These are phyloP conservation scores for Ceratocystis colombiana DNA, from an alignment of 2,329 filamentous ascomycete genomes.

Conservation along the genomic window DNA sequence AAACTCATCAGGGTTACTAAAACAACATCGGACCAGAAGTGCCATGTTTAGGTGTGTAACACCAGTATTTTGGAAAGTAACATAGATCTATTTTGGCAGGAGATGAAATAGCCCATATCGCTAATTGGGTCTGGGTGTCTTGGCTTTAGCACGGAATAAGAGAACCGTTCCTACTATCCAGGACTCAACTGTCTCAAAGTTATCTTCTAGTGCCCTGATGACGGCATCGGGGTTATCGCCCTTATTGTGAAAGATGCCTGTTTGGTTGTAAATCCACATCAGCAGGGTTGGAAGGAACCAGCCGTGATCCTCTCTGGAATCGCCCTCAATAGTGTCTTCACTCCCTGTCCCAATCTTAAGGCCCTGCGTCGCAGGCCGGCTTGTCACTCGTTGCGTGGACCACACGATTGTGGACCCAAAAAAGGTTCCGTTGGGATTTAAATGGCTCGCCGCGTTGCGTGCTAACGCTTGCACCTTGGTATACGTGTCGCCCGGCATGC, in stretches of 20 bases:
- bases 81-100: neutral
- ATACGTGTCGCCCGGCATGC: constrained; percentile 22
- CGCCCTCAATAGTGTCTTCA: constrained; percentile 6
- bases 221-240: constrained; percentile 33
- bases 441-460: constrained; percentile 24
- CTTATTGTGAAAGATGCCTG: constrained; percentile 35
- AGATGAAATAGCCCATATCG: neutral
- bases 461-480: constrained; percentile 23
- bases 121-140: neutral
- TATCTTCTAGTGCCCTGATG: constrained; percentile 31
- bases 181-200: constrained; percentile 35
- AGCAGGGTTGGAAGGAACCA: constrained; percentile 22
- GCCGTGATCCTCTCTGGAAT: neutral
- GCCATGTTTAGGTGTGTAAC: too few relatives aligned
- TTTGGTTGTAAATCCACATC: constrained; percentile 33
- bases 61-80: too few relatives aligned
- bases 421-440: constrained; percentile 28
- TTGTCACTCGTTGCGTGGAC: constrained; percentile 18
- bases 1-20: too few relatives aligned
- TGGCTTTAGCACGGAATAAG: constrained; percentile 31
- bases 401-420: constrained; percentile 30
- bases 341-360: neutral
- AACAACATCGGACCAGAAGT: too few relatives aligned
- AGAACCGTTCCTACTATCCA: constrained; percentile 34
- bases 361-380: constrained; percentile 19